Percentiles rank a stretch among this genome's conserved stretches.
Evolutionary conservation across 2,329 filamentous ascomycete species (phyloP).

Genomic region (Colletotrichum lini): DNA sequence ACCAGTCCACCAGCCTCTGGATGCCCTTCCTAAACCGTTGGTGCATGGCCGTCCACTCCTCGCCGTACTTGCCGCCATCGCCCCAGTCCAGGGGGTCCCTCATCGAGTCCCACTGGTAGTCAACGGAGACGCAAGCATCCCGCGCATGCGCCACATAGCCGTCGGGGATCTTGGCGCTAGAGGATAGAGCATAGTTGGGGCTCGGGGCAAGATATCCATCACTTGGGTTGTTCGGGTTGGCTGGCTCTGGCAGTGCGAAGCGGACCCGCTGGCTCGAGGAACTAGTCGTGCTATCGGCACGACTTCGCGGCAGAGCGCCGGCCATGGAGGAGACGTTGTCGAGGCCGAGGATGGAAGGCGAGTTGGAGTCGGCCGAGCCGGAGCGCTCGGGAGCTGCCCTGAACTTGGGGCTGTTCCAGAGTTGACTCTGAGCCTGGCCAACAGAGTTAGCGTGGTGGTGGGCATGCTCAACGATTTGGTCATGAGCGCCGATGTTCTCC

Average conservation of each 20-base stretch:
- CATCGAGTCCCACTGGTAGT: conserved; percentile 97
- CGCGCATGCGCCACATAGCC: conserved; percentile 93
- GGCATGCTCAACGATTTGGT: conserved; percentile 29
- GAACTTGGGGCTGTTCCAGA: conserved; percentile 54
- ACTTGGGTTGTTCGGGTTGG: conserved; percentile 47
- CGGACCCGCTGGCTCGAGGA: conserved; percentile 43
- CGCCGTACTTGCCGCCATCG: conserved; percentile 87
- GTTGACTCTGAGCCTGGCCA: conserved; percentile 46
- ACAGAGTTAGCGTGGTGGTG: conserved; percentile 42
- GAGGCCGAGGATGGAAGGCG: conserved; percentile 39
- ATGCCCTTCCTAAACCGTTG: conserved; percentile 86
- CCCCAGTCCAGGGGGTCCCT: conserved; percentile 84
- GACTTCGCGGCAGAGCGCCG: conserved; percentile 52
- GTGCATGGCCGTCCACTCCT: conserved; percentile 98
- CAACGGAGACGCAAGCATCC: conserved; percentile 87
- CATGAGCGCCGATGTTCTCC: conserved; percentile 74
- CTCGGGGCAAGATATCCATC: conserved; percentile 80
- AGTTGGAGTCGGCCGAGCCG: conserved; percentile 42
- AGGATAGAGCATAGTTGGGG: conserved; percentile 87
- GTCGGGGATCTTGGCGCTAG: conserved; percentile 83
- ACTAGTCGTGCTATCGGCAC: conserved; percentile 45
- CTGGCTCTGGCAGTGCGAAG: conserved; percentile 31
- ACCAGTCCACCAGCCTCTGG: conserved; percentile 87
- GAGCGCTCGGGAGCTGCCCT: conserved; percentile 33
- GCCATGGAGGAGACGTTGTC: conserved; percentile 52